Evolutionary conservation across 2,329 filamentous ascomycete genomes (phyloP).

Genomic region (Botrytis fabae): DNA sequence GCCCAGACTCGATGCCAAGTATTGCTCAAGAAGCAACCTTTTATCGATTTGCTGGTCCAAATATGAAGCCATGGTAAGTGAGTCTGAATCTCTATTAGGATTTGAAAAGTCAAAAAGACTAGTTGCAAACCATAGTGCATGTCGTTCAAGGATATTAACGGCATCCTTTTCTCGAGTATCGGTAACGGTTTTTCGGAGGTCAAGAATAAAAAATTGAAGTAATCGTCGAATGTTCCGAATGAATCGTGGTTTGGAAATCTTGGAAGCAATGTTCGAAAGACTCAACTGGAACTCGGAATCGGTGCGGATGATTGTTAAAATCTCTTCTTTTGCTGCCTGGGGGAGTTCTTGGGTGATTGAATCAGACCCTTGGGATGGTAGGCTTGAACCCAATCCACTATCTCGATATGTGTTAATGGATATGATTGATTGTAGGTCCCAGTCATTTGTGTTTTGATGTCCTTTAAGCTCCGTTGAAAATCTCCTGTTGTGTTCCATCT

Average conservation of each 20-base stretch:
- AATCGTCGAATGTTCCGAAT: constrained; percentile 2
- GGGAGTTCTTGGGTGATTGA: constrained; percentile 3
- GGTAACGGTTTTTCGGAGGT: neutral
- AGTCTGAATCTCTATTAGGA: neutral
- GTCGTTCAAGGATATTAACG: constrained; percentile 8
- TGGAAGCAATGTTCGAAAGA: neutral
- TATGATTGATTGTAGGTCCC: neutral
- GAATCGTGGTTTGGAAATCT: constrained; percentile 1
- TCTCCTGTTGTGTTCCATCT: too few relatives aligned
- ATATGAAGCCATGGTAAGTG: constrained; percentile 10
- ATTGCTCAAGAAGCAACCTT: constrained; percentile 2
- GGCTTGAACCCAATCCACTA: constrained; percentile 4
- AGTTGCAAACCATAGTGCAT: constrained; percentile 17
- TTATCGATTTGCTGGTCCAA: constrained; percentile 17
- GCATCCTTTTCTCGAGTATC: constrained; percentile 2
- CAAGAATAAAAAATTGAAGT: neutral
- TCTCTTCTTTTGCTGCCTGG: constrained; percentile 4
- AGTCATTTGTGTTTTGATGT: too few relatives aligned
- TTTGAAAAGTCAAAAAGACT: constrained; percentile 18
- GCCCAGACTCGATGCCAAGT: neutral
- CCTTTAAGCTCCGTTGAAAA: too few relatives aligned
- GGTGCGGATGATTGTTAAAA: neutral
- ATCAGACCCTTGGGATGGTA: neutral
- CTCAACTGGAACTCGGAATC: neutral
- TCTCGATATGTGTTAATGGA: neutral